These are phyloP conservation scores for Panellus pusillus DNA, from an alignment of 768 basidiomycete species.

Conservation along the genomic window DNA sequence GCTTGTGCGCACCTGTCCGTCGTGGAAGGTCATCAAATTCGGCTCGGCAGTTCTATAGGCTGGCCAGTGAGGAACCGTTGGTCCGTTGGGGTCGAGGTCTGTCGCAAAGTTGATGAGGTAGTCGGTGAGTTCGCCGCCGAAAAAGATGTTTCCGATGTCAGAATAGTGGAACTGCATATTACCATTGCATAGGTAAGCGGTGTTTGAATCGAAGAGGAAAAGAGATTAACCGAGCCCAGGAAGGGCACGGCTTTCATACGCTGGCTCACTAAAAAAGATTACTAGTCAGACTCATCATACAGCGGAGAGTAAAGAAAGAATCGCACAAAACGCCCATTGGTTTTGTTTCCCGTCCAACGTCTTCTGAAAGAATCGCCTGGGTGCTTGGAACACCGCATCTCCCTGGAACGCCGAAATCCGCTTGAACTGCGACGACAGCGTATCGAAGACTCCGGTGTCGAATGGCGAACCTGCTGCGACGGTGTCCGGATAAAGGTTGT, in stretches of 20 bases:
- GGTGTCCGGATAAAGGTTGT: conserved; percentile 38
- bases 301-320: not conserved
- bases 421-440: conserved; percentile 50
- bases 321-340: conserved; percentile 36
- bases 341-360: conserved; percentile 39
- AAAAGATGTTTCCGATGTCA: conserved; percentile 44
- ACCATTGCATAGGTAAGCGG: not conserved
- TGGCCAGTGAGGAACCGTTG: conserved; percentile 42
- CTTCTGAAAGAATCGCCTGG: conserved; percentile 50
- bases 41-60: conserved; percentile 36
- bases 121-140: conserved; percentile 42
- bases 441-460: conserved; percentile 44
- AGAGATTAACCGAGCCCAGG: conserved; percentile 42
- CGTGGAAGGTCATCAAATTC: conserved; percentile 41
- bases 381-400: conserved; percentile 51
- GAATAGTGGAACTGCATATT: conserved; percentile 39
- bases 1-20: conserved; percentile 31
- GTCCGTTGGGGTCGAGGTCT: conserved; percentile 45
- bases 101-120: conserved; percentile 46
- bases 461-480: conserved; percentile 52
- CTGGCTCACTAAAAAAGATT: conserved; percentile 40
- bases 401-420: conserved; percentile 50
- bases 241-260: conserved; percentile 42
- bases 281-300: not conserved
- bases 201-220: not conserved